Evolutionary conservation across 345 rosid species (phyloP), one percentile per base, ranked within the genome.

Genomic region (Firmiana major): DNA sequence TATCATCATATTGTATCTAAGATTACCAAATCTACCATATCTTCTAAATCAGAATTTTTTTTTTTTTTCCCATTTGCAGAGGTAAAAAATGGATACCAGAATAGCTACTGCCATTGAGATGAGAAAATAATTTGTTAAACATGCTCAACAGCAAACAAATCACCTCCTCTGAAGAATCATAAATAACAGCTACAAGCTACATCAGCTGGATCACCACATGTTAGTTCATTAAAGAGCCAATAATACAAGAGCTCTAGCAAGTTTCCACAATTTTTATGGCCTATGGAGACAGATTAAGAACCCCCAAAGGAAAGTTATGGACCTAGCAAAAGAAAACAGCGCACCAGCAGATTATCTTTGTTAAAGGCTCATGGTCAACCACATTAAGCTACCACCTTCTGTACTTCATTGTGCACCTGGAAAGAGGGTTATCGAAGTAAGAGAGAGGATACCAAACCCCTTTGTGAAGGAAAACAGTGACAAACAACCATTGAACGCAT

Each of bases 381-480:
- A 71, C 48, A 38, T 22, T 62, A 64, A 78, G 76, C 80, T 8
- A 54, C 34, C 38, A 59, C 76, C 55, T 71, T 71, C 16, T 7
- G 70, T 54, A 10, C 53, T 28, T 70, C 80, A 15, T 24, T 22
- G 5, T 78, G 80, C 59, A 78, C 62, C 79, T 67, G 68, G 21
- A 36, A 55, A n/a, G 22, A 71, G 22, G 10, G 17, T 22, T 34
- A 31, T 8, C 1, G 15, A 65, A 55, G 19, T 53, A 21, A 31
- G 28, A 15, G 12, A 34, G 53, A 48, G 26, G 17, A 63, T 65
- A 49, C 53, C 3, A 2, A 66, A 45, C 42, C 67, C 22, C 31
- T 74, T 74, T 11, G 36, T 36, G 26, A 75, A 49, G 71, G n/a
- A 21, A 66, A 66, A 16, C 73, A 53, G 9, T 16, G 46, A 22